phyloP scores from a whole-genome alignment of 768 basidiomycete species.

The Amanita pseudoporphyria region DNA sequence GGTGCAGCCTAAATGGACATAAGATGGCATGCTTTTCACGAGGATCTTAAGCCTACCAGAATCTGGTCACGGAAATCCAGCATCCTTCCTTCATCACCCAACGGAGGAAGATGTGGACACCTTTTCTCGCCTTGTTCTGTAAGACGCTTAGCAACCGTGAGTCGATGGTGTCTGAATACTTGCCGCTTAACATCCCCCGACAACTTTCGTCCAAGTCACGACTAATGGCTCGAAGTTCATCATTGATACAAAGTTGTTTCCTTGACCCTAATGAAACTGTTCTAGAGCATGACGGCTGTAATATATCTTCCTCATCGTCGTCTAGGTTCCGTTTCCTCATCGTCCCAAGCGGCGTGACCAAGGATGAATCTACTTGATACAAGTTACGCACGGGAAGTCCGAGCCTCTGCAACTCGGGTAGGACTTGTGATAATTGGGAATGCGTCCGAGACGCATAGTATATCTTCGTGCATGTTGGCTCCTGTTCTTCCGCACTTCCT shows the following conservation, averaged over 20 bases:
- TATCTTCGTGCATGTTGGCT: conserved; percentile 68
- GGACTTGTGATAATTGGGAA: conserved; percentile 86
- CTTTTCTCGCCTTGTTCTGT: conserved; percentile 56
- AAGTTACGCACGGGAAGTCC: conserved; percentile 23
- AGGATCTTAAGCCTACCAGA: conserved; percentile 38
- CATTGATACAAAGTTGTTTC: conserved; percentile 90
- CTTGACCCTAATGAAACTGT: conserved; percentile 85
- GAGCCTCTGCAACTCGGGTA: conserved; percentile 77
- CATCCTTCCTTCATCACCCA: conserved; percentile 60
- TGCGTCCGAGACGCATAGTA: conserved; percentile 95
- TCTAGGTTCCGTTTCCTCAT: conserved; percentile 14
- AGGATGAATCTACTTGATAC: conserved; percentile 12
- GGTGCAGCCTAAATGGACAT: conserved; percentile 55
- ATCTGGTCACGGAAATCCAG: conserved; percentile 84
- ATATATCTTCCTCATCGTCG: conserved; percentile 17
- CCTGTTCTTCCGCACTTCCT: conserved; percentile 21
- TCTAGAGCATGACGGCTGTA: conserved; percentile 28
- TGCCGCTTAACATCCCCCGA: conserved; percentile 69
- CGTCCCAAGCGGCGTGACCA: conserved; percentile 11
- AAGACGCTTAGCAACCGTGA: not conserved
- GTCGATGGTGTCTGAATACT: conserved; percentile 8
- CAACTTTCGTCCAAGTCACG: conserved; percentile 84
- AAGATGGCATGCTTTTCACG: not conserved
- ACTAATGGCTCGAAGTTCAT: conserved; percentile 49
- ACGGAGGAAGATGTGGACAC: conserved; percentile 68